phyloP scores from a whole-genome alignment of 176 grass and related monocot genomes.

The Microstegium vimineum region DNA sequence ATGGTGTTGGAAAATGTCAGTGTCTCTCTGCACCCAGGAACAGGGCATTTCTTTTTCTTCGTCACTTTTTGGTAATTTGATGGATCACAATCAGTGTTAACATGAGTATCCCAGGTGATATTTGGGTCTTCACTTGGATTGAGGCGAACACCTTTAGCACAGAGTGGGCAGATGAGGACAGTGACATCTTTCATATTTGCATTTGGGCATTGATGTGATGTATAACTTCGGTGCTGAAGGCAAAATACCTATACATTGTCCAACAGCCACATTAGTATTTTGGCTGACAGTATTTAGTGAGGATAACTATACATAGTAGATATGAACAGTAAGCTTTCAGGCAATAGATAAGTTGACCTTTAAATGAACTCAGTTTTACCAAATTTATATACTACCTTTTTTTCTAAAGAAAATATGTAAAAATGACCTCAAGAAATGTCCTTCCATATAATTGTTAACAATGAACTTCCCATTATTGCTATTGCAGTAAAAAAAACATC shows the following conservation, averaged over 20 bases:
- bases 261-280: slow-evolving; percentile 17
- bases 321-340: neutral
- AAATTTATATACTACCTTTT: slow-evolving; percentile 8
- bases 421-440: neutral
- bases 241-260: slow-evolving; percentile 68
- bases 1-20: slow-evolving; percentile 92
- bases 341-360: neutral
- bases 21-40: slow-evolving; percentile 77
- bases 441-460: neutral
- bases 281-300: neutral
- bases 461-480: neutral
- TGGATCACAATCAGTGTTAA: slow-evolving; percentile 90
- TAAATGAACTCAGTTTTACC: slow-evolving; percentile 3
- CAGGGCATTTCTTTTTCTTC: slow-evolving; percentile 85
- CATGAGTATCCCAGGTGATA: slow-evolving; percentile 92
- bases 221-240: slow-evolving; percentile 84
- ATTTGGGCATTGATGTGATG: slow-evolving; percentile 71
- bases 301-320: slow-evolving; percentile 12
- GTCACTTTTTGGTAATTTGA: slow-evolving; percentile 94
- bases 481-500: neutral
- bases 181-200: slow-evolving; percentile 80
- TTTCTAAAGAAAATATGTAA: neutral
- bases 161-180: slow-evolving; percentile 81
- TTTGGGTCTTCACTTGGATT: slow-evolving; percentile 84
- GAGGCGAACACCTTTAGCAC: slow-evolving; percentile 90